phyloP scores from a whole-genome alignment of 2,329 filamentous ascomycete genomes.

The Verticillium zaregamsianum region DNA sequence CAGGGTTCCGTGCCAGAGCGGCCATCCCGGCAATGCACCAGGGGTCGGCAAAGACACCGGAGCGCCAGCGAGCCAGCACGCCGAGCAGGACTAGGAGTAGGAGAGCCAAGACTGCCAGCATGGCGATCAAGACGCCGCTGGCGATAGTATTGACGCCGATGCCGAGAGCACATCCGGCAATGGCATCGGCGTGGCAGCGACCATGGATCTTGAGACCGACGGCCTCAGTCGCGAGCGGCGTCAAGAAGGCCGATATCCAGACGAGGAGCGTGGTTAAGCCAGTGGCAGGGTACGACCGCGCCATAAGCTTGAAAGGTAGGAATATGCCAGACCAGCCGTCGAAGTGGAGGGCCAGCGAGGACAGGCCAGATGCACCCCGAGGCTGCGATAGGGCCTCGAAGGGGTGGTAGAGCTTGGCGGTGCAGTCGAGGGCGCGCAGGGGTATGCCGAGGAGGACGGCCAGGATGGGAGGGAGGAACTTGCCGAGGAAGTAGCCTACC shows the following conservation, averaged over 20 bases:
- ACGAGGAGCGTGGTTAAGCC: constrained; percentile 31
- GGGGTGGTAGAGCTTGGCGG: constrained; percentile 37
- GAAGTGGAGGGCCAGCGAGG: constrained; percentile 39
- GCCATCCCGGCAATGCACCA: constrained; percentile 35
- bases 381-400: constrained; percentile 35
- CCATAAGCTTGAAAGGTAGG: constrained; percentile 26
- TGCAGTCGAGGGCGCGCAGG: constrained; percentile 33
- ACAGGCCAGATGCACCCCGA: constrained; percentile 29
- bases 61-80: constrained; percentile 27
- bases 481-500: constrained; percentile 32
- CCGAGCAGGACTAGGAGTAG: constrained; percentile 22
- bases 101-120: constrained; percentile 24
- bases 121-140: constrained; percentile 24
- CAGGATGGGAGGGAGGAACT: constrained; percentile 36
- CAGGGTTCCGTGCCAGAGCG: constrained; percentile 23
- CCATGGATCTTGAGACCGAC: constrained; percentile 33
- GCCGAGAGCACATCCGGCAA: constrained; percentile 25
- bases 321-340: constrained; percentile 29
- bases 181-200: constrained; percentile 22
- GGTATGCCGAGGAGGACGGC: constrained; percentile 33
- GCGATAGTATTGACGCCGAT: constrained; percentile 28
- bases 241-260: constrained; percentile 26
- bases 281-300: constrained; percentile 29
- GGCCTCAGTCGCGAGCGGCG: constrained; percentile 35
- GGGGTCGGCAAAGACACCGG: constrained; percentile 32